A percentile compares a stretch with the other conserved stretches of the same genome.
phyloP scores from a whole-genome alignment of 2,329 filamentous ascomycete species.

The Pseudogymnoascus sp. region DNA sequence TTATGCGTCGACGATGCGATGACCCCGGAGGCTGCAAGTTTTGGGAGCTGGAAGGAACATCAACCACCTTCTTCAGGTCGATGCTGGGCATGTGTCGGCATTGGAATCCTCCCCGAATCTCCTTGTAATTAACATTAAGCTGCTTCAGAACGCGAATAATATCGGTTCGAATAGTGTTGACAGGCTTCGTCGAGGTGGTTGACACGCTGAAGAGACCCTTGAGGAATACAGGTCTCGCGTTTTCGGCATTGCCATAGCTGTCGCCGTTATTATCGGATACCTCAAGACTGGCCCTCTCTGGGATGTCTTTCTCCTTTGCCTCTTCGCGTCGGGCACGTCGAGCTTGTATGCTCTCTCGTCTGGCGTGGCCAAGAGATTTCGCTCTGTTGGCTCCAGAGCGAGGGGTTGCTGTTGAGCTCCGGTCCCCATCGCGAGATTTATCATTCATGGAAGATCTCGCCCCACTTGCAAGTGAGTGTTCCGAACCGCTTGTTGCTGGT shows the following conservation, averaged over 20 bases:
- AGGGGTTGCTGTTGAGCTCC: constrained; percentile 35
- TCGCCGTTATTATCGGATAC: constrained; percentile 56
- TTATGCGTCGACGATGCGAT: constrained; percentile 69
- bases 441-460: constrained; percentile 33
- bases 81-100: constrained; percentile 87
- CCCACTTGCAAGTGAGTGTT: constrained; percentile 48
- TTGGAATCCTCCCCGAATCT: constrained; percentile 89
- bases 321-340: constrained; percentile 68
- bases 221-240: constrained; percentile 87
- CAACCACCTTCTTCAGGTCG: constrained; percentile 66
- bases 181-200: constrained; percentile 86
- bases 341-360: constrained; percentile 86
- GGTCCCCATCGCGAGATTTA: constrained; percentile 39
- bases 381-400: constrained; percentile 62
- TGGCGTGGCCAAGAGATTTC: constrained; percentile 81
- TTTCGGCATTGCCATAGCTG: constrained; percentile 59
- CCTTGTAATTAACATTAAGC: constrained; percentile 80
- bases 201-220: constrained; percentile 97
- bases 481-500: constrained; percentile 69
- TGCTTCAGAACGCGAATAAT: constrained; percentile 84
- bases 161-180: constrained; percentile 76
- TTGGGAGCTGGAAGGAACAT: constrained; percentile 47
- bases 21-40: constrained; percentile 26
- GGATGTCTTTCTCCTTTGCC: constrained; percentile 66
- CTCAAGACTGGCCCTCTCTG: constrained; percentile 85